These are phyloP conservation scores for Paspalum notatum DNA, from an alignment of 176 grass and related monocot genomes.

Conservation along the genomic window DNA sequence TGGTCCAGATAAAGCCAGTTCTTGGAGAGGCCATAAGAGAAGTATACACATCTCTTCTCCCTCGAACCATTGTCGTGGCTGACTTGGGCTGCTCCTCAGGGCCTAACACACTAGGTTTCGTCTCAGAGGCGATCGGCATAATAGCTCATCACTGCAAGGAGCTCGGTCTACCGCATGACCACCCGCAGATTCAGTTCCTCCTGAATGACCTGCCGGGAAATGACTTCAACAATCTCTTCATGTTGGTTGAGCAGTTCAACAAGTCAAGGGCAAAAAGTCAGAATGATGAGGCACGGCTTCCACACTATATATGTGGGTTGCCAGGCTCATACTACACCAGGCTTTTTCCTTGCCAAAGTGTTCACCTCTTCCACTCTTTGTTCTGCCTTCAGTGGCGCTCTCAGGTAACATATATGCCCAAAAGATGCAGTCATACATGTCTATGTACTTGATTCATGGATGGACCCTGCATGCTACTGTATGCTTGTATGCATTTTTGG, in stretches of 20 bases:
- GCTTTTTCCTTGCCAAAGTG: slow-evolving; percentile 46
- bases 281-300: background rate
- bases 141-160: background rate
- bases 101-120: slow-evolving; percentile 29
- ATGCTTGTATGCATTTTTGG: no score
- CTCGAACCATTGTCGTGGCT: slow-evolving; percentile 31
- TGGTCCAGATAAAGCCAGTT: slow-evolving; percentile 12
- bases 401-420: slow-evolving; percentile 20
- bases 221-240: slow-evolving; percentile 57
- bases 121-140: slow-evolving; percentile 23
- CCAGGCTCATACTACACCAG: slow-evolving; percentile 52
- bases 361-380: slow-evolving; percentile 61
- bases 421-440: background rate
- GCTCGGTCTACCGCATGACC: background rate
- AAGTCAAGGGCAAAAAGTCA: background rate
- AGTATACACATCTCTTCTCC: background rate
- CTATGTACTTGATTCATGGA: background rate
- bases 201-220: slow-evolving; percentile 55
- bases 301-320: slow-evolving; percentile 35
- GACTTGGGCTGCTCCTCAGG: slow-evolving; percentile 52
- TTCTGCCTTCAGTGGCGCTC: slow-evolving; percentile 46
- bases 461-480: no score
- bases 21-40: slow-evolving; percentile 21
- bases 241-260: background rate
- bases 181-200: slow-evolving; percentile 53